A percentile compares a stretch with the other conserved stretches of the same genome.
Evolutionary conservation across 306 rosid species (phyloP).

Genomic region (Parietaria judaica): DNA sequence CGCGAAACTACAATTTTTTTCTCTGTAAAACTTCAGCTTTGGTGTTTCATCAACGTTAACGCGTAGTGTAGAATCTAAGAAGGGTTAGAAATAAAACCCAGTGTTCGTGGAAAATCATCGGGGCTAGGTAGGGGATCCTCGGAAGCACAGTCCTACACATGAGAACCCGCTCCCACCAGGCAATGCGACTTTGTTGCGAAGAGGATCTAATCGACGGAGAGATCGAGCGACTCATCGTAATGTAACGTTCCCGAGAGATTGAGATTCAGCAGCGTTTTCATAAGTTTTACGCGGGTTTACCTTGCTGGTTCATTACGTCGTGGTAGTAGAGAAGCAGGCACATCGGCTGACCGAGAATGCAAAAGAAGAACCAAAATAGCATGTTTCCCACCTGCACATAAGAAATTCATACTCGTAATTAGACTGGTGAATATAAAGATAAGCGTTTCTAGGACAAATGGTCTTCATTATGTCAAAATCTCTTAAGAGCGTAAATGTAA

Average conservation of each 20-base stretch:
- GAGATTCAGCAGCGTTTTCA: neutral
- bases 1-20: too few relatives aligned
- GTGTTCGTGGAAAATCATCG: too few relatives aligned
- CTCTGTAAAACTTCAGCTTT: too few relatives aligned
- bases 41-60: too few relatives aligned
- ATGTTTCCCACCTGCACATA: constrained; percentile 76
- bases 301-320: constrained; percentile 75
- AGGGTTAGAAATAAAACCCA: too few relatives aligned
- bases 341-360: constrained; percentile 97
- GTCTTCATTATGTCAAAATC: too few relatives aligned
- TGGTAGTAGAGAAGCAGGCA: constrained; percentile 83
- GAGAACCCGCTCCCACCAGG: neutral
- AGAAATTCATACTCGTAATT: constrained; percentile 1
- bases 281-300: constrained; percentile 23
- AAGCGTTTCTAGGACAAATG: too few relatives aligned
- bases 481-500: too few relatives aligned
- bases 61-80: too few relatives aligned
- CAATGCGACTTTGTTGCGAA: constrained; percentile 7
- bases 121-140: too few relatives aligned
- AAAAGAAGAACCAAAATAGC: constrained; percentile 84
- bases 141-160: neutral
- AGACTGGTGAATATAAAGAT: neutral
- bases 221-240: neutral
- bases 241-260: neutral
- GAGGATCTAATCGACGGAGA: constrained; percentile 3